Evolutionary conservation across 495 filamentous ascomycete genomes (phyloP).

Genomic region (Daldinia grandis): DNA sequence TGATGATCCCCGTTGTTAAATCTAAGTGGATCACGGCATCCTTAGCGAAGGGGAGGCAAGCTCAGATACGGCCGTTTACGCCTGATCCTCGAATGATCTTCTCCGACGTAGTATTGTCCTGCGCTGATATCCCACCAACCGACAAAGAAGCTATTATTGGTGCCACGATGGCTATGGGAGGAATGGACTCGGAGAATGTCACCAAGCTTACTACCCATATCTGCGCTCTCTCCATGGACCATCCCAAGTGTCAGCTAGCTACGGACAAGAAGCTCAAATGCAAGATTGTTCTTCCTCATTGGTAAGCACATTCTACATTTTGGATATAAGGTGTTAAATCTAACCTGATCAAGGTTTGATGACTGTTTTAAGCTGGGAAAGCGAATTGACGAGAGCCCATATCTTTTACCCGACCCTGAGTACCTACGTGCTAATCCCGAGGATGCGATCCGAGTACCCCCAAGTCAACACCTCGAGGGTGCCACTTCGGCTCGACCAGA

Average conservation of each 20-base stretch:
- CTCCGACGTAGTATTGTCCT: constrained; percentile 78
- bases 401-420: constrained; percentile 86
- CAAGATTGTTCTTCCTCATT: constrained; percentile 94
- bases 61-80: constrained; percentile 81
- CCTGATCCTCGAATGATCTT: constrained; percentile 93
- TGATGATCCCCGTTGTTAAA: constrained; percentile 84
- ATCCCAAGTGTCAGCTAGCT: constrained; percentile 73
- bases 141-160: constrained; percentile 94
- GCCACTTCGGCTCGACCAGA: constrained; percentile 73
- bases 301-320: constrained; percentile 60
- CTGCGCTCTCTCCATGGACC: constrained; percentile 80
- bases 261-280: constrained; percentile 68
- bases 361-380: constrained; percentile 92
- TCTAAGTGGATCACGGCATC: constrained; percentile 80
- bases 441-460: constrained; percentile 61
- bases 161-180: constrained; percentile 88
- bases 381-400: constrained; percentile 86
- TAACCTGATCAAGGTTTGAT: constrained; percentile 76
- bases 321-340: neutral
- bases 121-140: constrained; percentile 79
- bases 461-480: constrained; percentile 72
- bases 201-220: constrained; percentile 84
- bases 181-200: constrained; percentile 74
- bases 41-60: constrained; percentile 71
- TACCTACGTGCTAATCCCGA: constrained; percentile 67